Base-by-base conservation (phyloP, 495 filamentous ascomycete genomes). In the Amphirosellinia nigrospora region DNA sequence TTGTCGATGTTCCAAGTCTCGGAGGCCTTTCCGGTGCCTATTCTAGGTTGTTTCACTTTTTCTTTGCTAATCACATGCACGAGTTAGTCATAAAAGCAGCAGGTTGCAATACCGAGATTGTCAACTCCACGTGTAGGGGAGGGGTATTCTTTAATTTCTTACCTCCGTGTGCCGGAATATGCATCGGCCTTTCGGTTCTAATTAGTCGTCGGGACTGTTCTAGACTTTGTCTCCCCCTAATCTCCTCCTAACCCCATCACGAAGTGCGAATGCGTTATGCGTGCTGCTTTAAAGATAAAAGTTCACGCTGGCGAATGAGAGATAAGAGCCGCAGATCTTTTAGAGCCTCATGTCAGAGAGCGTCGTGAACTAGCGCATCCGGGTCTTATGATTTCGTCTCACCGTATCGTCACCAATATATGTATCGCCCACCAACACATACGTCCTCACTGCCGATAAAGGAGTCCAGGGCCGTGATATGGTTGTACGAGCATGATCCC, bases 311-410 rank as follows among this genome's bases (percentile, higher is more conserved):
- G 16, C 64, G 50, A 56, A 67, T 59, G 48, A 38, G 30, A 46
- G 52, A 10, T 39, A 1, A 9, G 32, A n/a, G 11, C 26, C 39
- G 19, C 2, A 26, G 48, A 55, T 2, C 11, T 36, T 7, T 28
- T 19, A 23, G 19, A 48, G 39, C 39, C 30, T 59, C 52, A 58
- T 28, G 8, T 46, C 28, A n/a, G 65, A 67, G 52, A 59, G 28
- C 38, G 30, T 11, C 15, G 19, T 38, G 41, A 36, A 9, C 39
- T 43, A 46, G 38, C 5, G 65, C 28, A 59, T 16, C 4, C 13
- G 13, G 65, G 52, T 13, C 64, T 19, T n/a, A 66, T 66, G 50
- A 66, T 32, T 11, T 26, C 32, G 48, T 45, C 65, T 59, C 64
- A 48, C 53, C 52, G 36, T 59, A 32, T 58, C 30, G 26, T 34